Evolutionary conservation across 2,329 filamentous ascomycete genomes (phyloP).

Genomic region (Hypoxylon sp.): DNA sequence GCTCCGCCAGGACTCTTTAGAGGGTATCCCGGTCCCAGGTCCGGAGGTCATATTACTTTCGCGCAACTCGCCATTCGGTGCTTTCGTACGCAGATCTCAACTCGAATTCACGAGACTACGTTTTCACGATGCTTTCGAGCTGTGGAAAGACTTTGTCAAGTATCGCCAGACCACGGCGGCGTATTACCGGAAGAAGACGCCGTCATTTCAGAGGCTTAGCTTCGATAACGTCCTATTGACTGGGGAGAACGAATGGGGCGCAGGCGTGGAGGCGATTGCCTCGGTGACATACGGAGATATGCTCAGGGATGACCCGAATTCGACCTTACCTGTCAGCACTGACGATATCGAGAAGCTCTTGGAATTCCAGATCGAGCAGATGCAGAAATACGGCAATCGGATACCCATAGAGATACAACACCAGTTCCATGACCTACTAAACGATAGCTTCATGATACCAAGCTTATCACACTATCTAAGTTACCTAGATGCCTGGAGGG

Average conservation of each 20-base stretch:
- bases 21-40: constrained; percentile 64
- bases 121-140: constrained; percentile 81
- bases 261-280: constrained; percentile 62
- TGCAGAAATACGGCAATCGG: constrained; percentile 86
- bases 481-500: constrained; percentile 92
- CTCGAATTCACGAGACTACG: constrained; percentile 85
- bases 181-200: constrained; percentile 75
- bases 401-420: constrained; percentile 80
- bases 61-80: constrained; percentile 83
- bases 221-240: constrained; percentile 70
- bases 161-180: constrained; percentile 83
- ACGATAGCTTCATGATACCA: constrained; percentile 76
- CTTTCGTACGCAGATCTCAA: constrained; percentile 81
- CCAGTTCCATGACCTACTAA: constrained; percentile 78
- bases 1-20: constrained; percentile 68
- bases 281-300: constrained; percentile 68
- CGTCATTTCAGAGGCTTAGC: constrained; percentile 69
- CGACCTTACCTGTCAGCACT: constrained; percentile 72
- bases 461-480: constrained; percentile 83
- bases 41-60: constrained; percentile 74
- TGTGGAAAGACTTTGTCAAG: constrained; percentile 87
- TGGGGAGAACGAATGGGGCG: constrained; percentile 67
- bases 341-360: constrained; percentile 86
- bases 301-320: constrained; percentile 60
- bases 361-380: constrained; percentile 88